These are phyloP conservation scores for Puccinia horiana DNA, from an alignment of 1,284 basidiomycete genomes.

Conservation along the genomic window DNA sequence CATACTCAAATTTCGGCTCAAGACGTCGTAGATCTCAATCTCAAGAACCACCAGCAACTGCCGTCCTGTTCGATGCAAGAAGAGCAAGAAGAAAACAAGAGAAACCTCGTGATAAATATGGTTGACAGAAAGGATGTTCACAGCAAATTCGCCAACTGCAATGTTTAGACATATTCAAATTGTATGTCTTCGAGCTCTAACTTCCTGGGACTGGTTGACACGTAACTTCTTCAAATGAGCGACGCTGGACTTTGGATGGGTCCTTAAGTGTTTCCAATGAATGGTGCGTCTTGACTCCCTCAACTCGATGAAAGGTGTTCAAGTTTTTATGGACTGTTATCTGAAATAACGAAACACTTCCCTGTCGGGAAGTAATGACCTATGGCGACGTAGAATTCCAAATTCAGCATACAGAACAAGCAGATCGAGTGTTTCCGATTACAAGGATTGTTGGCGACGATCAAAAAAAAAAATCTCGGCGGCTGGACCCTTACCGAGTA, in stretches of 20 bases:
- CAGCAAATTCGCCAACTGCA: not conserved
- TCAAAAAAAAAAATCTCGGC: conserved; percentile 64
- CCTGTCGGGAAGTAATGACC: conserved; percentile 67
- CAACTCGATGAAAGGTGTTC: conserved; percentile 82
- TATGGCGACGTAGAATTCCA: conserved; percentile 48
- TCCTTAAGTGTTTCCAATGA: conserved; percentile 41
- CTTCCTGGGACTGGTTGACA: conserved; percentile 23
- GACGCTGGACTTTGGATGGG: not conserved
- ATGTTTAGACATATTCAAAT: not conserved
- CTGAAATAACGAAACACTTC: conserved; percentile 86
- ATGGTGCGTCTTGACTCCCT: conserved; percentile 58
- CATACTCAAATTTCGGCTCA: no score
- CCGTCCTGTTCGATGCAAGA: not conserved
- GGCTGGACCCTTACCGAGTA: conserved; percentile 65
- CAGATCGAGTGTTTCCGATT: not conserved
- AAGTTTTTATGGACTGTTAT: conserved; percentile 96
- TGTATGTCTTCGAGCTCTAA: not conserved
- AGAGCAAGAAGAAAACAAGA: conserved; percentile 1
- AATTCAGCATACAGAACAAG: not conserved
- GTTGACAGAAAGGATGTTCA: not conserved
- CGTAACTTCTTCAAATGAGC: conserved; percentile 13
- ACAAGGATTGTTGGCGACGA: not conserved
- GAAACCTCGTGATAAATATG: not conserved
- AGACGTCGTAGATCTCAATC: not conserved
- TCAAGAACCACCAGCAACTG: not conserved